phyloP scores from a whole-genome alignment of 73 alveolate genomes.

The Urostyla sp. region DNA sequence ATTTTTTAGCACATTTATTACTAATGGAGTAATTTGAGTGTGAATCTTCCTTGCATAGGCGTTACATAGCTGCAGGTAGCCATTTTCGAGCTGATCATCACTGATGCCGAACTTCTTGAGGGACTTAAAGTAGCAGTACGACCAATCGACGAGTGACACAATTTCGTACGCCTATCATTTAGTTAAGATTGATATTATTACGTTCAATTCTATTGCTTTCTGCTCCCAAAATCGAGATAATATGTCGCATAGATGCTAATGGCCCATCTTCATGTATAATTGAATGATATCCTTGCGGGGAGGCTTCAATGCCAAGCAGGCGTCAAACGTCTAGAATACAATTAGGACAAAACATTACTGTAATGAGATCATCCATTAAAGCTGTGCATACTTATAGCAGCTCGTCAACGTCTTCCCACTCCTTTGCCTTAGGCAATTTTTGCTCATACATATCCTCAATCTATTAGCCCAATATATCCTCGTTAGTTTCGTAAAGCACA shows the following conservation, averaged over 20 bases:
- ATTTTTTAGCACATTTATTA: constrained; percentile 50
- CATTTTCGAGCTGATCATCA: constrained; percentile 66
- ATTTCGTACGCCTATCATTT: constrained; percentile 36
- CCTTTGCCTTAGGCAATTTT: constrained; percentile 45
- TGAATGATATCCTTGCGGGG: constrained; percentile 72
- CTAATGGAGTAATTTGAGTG: constrained; percentile 50
- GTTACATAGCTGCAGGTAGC: constrained; percentile 56
- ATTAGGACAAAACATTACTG: constrained; percentile 14
- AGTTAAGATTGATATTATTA: not conserved
- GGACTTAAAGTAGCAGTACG: constrained; percentile 45
- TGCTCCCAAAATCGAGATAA: constrained; percentile 63
- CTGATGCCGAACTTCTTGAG: constrained; percentile 71
- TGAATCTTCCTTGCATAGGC: constrained; percentile 66
- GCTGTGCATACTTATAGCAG: constrained; percentile 49
- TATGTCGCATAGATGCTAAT: constrained; percentile 60
- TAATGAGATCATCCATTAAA: constrained; percentile 63
- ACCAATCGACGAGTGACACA: constrained; percentile 67
- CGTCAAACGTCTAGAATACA: constrained; percentile 61
- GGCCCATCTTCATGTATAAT: constrained; percentile 65
- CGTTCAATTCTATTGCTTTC: constrained; percentile 32
- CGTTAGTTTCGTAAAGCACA: constrained; percentile 47
- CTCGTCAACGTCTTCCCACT: constrained; percentile 61
- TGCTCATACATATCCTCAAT: constrained; percentile 42
- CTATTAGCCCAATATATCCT: constrained; percentile 35
- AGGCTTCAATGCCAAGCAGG: constrained; percentile 75